Conservation (phyloP, 306 rosid species). For the Trifolium repens region DNA sequence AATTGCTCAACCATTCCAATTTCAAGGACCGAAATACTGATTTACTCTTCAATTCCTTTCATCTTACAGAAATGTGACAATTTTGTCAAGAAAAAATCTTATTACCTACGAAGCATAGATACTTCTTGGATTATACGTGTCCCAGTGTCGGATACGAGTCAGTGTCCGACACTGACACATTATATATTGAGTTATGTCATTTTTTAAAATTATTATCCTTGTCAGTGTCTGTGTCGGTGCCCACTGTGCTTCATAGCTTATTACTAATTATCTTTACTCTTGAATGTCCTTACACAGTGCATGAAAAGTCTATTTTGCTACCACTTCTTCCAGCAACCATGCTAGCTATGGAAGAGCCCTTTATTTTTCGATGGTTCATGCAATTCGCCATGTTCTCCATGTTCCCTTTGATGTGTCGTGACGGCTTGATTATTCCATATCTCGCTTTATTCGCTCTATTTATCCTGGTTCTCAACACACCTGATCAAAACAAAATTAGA, state of each 20-base stretch:
- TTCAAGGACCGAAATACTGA: background rate
- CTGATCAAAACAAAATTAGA: slow-evolving; percentile 41
- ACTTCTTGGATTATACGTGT: no score
- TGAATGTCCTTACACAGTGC: slow-evolving; percentile 69
- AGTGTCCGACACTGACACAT: no score
- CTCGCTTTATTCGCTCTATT: slow-evolving; percentile 61
- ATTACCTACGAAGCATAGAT: no score
- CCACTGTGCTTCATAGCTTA: no score
- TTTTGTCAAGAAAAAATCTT: background rate
- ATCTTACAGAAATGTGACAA: background rate
- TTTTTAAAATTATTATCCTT: no score
- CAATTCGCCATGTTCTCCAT: slow-evolving; percentile 75
- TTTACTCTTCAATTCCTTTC: background rate
- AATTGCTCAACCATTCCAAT: background rate
- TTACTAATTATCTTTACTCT: slow-evolving; percentile 2
- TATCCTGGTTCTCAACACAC: slow-evolving; percentile 51
- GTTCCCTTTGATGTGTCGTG: slow-evolving; percentile 81
- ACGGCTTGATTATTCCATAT: slow-evolving; percentile 70
- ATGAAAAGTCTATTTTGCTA: slow-evolving; percentile 87
- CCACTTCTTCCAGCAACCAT: slow-evolving; percentile 91
- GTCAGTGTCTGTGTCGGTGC: no score
- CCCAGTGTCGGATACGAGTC: no score
- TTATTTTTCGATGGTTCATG: slow-evolving; percentile 59
- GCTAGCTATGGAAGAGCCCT: slow-evolving; percentile 82
- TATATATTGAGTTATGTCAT: no score